phyloP scores from a whole-genome alignment of 768 basidiomycete genomes.

The Panus rudis region DNA sequence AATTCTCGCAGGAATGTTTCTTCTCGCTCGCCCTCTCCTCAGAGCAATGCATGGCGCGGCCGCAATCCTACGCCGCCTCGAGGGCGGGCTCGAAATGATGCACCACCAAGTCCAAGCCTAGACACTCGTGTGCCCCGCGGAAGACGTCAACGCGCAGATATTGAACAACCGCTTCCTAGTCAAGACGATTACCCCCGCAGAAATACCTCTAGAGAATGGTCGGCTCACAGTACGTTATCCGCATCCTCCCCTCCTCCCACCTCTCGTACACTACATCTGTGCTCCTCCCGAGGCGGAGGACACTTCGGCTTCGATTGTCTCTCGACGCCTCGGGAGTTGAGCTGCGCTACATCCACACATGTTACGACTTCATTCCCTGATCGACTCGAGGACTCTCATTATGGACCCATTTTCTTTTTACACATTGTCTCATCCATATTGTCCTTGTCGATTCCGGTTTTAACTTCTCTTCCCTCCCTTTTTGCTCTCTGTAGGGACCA shows the following conservation, averaged over 20 bases:
- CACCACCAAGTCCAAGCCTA: neutral
- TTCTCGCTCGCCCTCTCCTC: slow-evolving; percentile 6
- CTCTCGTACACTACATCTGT: slow-evolving; percentile 33
- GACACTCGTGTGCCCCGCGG: slow-evolving; percentile 9
- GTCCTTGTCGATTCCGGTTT: slow-evolving; percentile 26
- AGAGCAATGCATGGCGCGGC: slow-evolving; percentile 8
- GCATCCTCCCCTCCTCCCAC: slow-evolving; percentile 38
- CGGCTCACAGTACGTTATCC: slow-evolving; percentile 57
- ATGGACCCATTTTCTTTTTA: slow-evolving; percentile 34
- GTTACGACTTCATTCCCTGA: slow-evolving; percentile 27
- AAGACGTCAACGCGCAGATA: slow-evolving; percentile 7
- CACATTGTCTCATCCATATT: slow-evolving; percentile 24
- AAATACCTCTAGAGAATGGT: slow-evolving; percentile 16
- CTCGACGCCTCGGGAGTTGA: slow-evolving; percentile 40
- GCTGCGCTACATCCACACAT: slow-evolving; percentile 26
- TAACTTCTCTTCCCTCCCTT: slow-evolving; percentile 28
- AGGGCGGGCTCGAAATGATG: slow-evolving; percentile 5
- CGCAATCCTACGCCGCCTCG: neutral
- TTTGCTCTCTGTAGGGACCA: slow-evolving; percentile 41
- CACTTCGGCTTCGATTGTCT: slow-evolving; percentile 22
- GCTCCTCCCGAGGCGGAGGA: slow-evolving; percentile 28
- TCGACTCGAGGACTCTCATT: slow-evolving; percentile 36
- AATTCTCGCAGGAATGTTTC: slow-evolving; percentile 10
- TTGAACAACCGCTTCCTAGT: slow-evolving; percentile 3
- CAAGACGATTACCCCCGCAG: slow-evolving; percentile 15